Evolutionary conservation across 306 rosid genomes (phyloP).

Genomic region (Calophaca sinica): DNA sequence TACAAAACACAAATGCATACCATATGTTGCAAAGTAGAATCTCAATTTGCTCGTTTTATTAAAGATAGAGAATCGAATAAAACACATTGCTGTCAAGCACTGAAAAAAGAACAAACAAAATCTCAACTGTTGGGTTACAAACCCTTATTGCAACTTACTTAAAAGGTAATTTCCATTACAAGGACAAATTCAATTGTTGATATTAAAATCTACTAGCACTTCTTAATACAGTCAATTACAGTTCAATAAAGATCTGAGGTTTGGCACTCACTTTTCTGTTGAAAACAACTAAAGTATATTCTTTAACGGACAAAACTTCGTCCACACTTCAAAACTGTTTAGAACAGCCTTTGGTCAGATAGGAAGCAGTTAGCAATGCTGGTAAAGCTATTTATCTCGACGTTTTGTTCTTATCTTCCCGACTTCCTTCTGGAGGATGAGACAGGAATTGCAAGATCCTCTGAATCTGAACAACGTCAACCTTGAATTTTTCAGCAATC

Average conservation of each 20-base stretch:
- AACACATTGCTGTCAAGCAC: not conserved
- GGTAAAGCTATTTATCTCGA: slow-evolving; percentile 28
- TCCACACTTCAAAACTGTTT: slow-evolving; percentile 36
- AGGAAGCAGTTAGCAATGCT: slow-evolving; percentile 39
- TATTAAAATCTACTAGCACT: slow-evolving; percentile 30
- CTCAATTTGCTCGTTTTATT: slow-evolving; percentile 7
- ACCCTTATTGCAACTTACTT: slow-evolving; percentile 34
- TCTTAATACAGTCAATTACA: slow-evolving; percentile 22
- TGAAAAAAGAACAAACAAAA: slow-evolving; percentile 26
- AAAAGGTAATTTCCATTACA: slow-evolving; percentile 17
- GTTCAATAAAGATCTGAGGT: not conserved
- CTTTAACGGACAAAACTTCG: slow-evolving; percentile 15
- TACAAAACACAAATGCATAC: not conserved
- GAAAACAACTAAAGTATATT: slow-evolving; percentile 15
- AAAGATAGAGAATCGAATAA: slow-evolving; percentile 2
- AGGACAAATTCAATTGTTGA: slow-evolving; percentile 35
- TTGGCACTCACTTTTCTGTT: slow-evolving; percentile 13
- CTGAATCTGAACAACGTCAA: slow-evolving; percentile 63
- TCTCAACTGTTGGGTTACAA: slow-evolving; percentile 14
- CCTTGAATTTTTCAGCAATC: slow-evolving; percentile 69
- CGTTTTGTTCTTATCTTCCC: slow-evolving; percentile 47
- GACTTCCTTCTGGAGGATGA: slow-evolving; percentile 71
- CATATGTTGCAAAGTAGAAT: not conserved
- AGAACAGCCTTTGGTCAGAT: slow-evolving; percentile 41
- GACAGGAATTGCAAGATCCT: slow-evolving; percentile 73